Percentiles rank a stretch among this genome's conserved stretches.
These are phyloP conservation scores for Vitis riparia DNA, from an alignment of 164 flowering plant genomes.

Conservation along the genomic window DNA sequence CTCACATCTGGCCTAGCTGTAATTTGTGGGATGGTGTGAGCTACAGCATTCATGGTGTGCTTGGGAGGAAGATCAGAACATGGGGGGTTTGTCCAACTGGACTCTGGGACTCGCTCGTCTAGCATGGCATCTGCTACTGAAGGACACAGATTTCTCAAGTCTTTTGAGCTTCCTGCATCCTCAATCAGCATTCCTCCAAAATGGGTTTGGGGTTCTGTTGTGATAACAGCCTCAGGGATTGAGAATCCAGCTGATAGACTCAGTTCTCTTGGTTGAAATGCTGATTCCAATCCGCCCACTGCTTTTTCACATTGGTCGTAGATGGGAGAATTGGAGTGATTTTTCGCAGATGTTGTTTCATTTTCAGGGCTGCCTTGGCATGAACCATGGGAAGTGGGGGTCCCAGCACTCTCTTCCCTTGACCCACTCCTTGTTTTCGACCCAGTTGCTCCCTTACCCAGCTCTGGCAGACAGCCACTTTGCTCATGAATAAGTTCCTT, in stretches of 20 bases:
- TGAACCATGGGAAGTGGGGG: constrained; percentile 78
- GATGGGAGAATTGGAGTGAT: constrained; percentile 26
- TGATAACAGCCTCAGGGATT: constrained; percentile 35
- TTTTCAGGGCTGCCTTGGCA: constrained; percentile 65
- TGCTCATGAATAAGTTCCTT: constrained; percentile 27
- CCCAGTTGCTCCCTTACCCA: constrained; percentile 26
- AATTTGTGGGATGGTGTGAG: constrained; percentile 22
- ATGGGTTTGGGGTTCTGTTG: constrained; percentile 34
- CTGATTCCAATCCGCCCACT: constrained; percentile 25
- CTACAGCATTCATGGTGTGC: constrained; percentile 20
- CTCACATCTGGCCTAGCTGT: constrained; percentile 44
- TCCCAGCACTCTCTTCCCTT: constrained; percentile 65
- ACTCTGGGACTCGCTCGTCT: constrained; percentile 49
- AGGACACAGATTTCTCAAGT: constrained; percentile 66
- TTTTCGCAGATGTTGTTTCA: constrained; percentile 33
- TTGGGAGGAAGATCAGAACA: constrained; percentile 26
- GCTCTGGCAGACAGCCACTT: constrained; percentile 23
- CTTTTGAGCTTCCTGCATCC: constrained; percentile 88
- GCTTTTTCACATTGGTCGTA: constrained; percentile 25
- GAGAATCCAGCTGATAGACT: constrained; percentile 31
- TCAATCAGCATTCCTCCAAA: constrained; percentile 66
- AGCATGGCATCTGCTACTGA: constrained; percentile 37
- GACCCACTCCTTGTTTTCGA: constrained; percentile 60
- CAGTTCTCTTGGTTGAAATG: constrained; percentile 27
- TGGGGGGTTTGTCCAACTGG: constrained; percentile 36